Conservation (phyloP, 116 monocot genomes). For the Zostera marina region DNA sequence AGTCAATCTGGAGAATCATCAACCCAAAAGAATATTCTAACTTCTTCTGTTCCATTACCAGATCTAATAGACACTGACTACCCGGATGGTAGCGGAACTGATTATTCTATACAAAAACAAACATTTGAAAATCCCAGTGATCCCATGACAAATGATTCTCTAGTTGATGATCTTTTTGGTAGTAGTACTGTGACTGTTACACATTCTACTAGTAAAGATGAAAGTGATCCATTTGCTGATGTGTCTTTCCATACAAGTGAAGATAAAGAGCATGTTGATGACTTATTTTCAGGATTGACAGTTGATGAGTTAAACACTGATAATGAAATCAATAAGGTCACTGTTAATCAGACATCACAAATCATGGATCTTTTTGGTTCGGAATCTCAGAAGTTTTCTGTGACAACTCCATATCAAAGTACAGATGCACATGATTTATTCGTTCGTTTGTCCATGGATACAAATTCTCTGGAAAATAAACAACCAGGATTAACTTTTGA, state of each 20-base stretch:
- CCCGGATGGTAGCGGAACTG: conserved; percentile 24
- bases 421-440: conserved; percentile 38
- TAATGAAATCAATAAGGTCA: conserved; percentile 3
- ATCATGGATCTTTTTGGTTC: conserved; percentile 48
- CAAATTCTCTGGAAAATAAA: conserved; percentile 13
- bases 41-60: conserved; percentile 44
- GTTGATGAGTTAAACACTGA: conserved; percentile 34
- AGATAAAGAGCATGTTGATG: conserved; percentile 22
- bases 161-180: conserved; percentile 69
- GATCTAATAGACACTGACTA: conserved; percentile 85
- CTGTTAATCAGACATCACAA: conserved; percentile 13
- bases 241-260: conserved; percentile 72
- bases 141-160: conserved; percentile 18
- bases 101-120: conserved; percentile 14
- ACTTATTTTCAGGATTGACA: conserved; percentile 72
- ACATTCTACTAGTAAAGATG: conserved; percentile 17
- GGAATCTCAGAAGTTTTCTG: conserved; percentile 12
- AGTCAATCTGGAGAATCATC: conserved; percentile 22
- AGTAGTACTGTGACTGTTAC: conserved; percentile 16
- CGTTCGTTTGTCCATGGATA: conserved; percentile 34
- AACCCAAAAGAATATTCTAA: conserved; percentile 16
- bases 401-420: conserved; percentile 7
- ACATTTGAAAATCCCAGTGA: conserved; percentile 14
- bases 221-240: conserved; percentile 65
- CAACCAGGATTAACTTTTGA: conserved; percentile 10